Evolutionary conservation across 179 eudicot species (phyloP).

Genomic region (Heliamphora ciliata): DNA sequence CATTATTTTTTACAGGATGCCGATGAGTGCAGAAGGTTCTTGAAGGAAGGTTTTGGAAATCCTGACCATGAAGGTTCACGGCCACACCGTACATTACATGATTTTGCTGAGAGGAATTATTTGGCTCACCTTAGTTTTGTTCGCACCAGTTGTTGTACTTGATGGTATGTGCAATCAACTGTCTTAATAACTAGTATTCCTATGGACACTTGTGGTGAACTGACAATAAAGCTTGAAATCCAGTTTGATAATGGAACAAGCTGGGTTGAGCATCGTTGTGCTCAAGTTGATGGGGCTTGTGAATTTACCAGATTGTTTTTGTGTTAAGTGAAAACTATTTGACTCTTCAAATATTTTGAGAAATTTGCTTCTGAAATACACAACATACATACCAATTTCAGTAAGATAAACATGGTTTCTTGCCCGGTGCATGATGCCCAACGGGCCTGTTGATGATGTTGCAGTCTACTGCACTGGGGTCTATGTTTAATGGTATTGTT

Average conservation of each 20-base stretch:
- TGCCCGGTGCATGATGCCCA: not conserved
- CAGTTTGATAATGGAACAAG: not conserved
- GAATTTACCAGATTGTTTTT: not conserved
- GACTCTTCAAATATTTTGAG: not conserved
- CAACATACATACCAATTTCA: not conserved
- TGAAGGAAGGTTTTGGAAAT: conserved; percentile 58
- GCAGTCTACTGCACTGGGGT: not conserved
- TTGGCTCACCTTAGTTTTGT: conserved; percentile 64
- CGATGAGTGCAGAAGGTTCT: conserved; percentile 47
- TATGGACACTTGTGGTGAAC: not conserved
- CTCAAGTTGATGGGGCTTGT: not conserved
- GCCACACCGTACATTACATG: conserved; percentile 67
- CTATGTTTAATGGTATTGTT: not conserved
- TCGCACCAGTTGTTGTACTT: conserved; percentile 27
- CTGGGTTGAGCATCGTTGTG: not conserved
- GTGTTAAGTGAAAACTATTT: not conserved
- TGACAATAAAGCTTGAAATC: not conserved
- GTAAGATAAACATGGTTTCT: not conserved
- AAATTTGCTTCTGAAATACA: not conserved
- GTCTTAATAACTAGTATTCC: not conserved
- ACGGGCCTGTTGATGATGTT: not conserved
- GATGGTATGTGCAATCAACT: conserved; percentile 25
- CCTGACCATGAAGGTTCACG: conserved; percentile 51
- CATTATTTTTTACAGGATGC: conserved; percentile 49
- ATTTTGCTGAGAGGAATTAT: conserved; percentile 87